Evolutionary conservation across 192 early-diverging fungal genomes (phyloP).

Genomic region (Phlyctochytrium planicorne): DNA sequence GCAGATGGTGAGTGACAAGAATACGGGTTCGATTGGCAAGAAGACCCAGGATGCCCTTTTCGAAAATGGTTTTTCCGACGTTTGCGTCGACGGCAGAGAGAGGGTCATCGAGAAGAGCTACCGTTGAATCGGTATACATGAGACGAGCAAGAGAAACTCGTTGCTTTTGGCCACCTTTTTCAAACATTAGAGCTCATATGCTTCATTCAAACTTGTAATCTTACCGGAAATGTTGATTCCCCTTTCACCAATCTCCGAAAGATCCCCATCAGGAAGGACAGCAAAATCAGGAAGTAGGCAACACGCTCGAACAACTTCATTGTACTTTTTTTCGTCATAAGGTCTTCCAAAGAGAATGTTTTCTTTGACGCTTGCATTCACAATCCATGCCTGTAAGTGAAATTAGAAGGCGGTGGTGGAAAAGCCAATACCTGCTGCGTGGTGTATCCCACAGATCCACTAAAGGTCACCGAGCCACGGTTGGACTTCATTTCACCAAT

Average conservation of each 20-base stretch:
- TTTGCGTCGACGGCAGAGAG: slow-evolving; percentile 80
- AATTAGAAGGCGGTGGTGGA: no score
- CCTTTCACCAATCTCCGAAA: slow-evolving; percentile 49
- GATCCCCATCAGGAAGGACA: slow-evolving; percentile 61
- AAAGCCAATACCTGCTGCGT: no score
- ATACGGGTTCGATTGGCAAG: slow-evolving; percentile 74
- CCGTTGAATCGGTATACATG: slow-evolving; percentile 71
- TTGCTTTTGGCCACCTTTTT: slow-evolving; percentile 73
- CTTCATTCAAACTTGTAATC: slow-evolving; percentile 5
- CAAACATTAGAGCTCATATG: no score
- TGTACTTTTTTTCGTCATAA: slow-evolving; percentile 60
- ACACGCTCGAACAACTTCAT: slow-evolving; percentile 47
- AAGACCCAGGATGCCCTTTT: slow-evolving; percentile 64
- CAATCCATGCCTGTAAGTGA: slow-evolving; percentile 85
- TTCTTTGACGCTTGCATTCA: slow-evolving; percentile 59
- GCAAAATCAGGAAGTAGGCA: slow-evolving; percentile 66
- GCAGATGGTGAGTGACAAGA: slow-evolving; percentile 70
- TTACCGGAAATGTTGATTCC: slow-evolving; percentile 52
- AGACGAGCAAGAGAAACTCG: slow-evolving; percentile 79
- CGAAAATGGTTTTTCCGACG: slow-evolving; percentile 68
- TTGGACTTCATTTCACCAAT: slow-evolving; percentile 48
- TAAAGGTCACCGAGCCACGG: slow-evolving; percentile 58
- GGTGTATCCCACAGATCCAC: slow-evolving; percentile 71
- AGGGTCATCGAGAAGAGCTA: slow-evolving; percentile 81
- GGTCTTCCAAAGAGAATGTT: slow-evolving; percentile 73